Percentiles rank a stretch among this genome's conserved stretches.
These are phyloP conservation scores for Hypoxylon fragiforme DNA, from an alignment of 495 filamentous ascomycete genomes.

Conservation along the genomic window DNA sequence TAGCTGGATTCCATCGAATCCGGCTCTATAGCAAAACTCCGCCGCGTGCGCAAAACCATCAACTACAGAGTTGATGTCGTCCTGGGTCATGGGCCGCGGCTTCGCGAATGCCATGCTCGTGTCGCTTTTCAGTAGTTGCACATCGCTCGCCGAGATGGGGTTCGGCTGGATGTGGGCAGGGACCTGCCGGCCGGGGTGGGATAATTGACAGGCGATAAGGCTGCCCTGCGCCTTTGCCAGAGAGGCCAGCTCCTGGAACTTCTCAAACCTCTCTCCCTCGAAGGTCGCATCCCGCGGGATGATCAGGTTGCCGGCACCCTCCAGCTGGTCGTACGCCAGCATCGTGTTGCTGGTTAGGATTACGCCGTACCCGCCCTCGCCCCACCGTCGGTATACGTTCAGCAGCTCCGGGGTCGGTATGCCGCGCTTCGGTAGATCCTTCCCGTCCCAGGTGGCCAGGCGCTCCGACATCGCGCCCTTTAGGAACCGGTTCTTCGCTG, in stretches of 20 bases:
- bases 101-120: conserved; percentile 26
- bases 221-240: conserved; percentile 57
- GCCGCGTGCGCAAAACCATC: conserved; percentile 59
- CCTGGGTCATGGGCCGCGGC: conserved; percentile 46
- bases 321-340: conserved; percentile 62
- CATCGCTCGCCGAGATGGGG: conserved; percentile 61
- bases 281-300: conserved; percentile 53
- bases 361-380: conserved; percentile 59
- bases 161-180: conserved; percentile 51
- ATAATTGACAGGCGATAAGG: conserved; percentile 61
- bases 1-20: conserved; percentile 62
- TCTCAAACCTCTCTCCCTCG: conserved; percentile 59
- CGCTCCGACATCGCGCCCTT: conserved; percentile 67
- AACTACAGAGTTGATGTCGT: conserved; percentile 54
- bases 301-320: conserved; percentile 60
- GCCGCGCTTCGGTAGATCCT: conserved; percentile 45
- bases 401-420: conserved; percentile 63
- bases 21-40: conserved; percentile 59
- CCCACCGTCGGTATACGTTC: conserved; percentile 64
- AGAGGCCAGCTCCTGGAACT: conserved; percentile 55
- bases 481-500: conserved; percentile 61
- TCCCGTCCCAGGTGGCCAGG: conserved; percentile 56
- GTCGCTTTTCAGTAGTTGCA: conserved; percentile 51
- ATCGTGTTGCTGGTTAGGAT: conserved; percentile 67
- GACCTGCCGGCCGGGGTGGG: conserved; percentile 66